Evolutionary conservation across 768 basidiomycete species (phyloP).

Genomic region (Xanthoconium stramineum): DNA sequence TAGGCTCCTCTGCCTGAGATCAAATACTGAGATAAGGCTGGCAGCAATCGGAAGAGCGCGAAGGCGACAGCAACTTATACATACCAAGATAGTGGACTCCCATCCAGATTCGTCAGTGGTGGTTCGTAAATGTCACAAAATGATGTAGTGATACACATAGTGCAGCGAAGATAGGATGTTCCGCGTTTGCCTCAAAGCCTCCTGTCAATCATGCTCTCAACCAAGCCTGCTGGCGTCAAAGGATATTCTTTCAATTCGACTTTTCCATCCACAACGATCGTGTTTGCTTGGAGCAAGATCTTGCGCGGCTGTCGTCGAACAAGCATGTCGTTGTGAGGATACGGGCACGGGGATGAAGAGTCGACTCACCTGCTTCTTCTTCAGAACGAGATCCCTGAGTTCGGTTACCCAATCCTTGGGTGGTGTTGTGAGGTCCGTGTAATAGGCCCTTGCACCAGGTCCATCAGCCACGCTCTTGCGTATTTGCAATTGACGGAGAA

Average conservation of each 20-base stretch:
- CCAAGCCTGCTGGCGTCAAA: conserved; percentile 65
- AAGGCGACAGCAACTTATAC: conserved; percentile 2
- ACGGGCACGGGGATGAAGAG: neutral
- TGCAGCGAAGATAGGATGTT: neutral
- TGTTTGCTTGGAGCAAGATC: conserved; percentile 82
- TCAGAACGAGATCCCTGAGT: conserved; percentile 72
- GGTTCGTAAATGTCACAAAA: neutral
- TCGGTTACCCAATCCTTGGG: conserved; percentile 68
- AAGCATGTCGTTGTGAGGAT: neutral
- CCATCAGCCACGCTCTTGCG: conserved; percentile 86
- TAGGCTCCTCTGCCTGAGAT: too few relatives aligned
- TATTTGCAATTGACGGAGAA: conserved; percentile 78
- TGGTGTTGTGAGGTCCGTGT: conserved; percentile 76
- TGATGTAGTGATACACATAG: neutral
- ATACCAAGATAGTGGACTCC: conserved; percentile 9
- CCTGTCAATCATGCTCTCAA: conserved; percentile 81
- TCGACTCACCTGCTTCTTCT: conserved; percentile 67
- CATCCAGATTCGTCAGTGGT: too few relatives aligned
- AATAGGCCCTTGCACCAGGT: conserved; percentile 72
- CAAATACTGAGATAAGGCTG: neutral
- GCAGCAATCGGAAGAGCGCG: conserved; percentile 10
- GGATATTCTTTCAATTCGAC: conserved; percentile 80
- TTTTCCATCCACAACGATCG: conserved; percentile 60
- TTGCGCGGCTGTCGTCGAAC: conserved; percentile 62
- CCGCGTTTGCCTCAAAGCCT: conserved; percentile 35